Evolutionary conservation across 192 early-diverging fungal genomes (phyloP), one percentile per base, ranked within the genome.

Genomic region (Cladochytrium replicatum): DNA sequence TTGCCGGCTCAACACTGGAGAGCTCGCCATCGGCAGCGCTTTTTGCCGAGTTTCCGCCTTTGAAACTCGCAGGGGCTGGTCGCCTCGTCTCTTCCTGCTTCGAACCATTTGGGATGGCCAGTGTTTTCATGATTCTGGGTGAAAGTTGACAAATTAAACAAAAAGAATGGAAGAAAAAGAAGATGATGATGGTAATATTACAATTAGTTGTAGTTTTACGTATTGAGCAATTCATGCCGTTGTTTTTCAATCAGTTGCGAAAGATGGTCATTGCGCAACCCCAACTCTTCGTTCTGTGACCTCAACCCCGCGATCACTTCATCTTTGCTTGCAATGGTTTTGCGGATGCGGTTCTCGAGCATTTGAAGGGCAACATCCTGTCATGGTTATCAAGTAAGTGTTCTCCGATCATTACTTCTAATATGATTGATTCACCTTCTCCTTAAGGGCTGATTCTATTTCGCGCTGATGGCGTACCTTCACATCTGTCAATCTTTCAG

Each of bases 211-310:
- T n/a, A n/a, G n/a, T n/a, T n/a, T n/a, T n/a, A n/a, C n/a, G n/a
- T n/a, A n/a, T n/a, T n/a, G n/a, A 73, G 49, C 13, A 73, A 43
- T 41, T 74, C 70, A 46, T 54, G 59, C 25, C 76, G 42, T 51
- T 77, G 71, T 43, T 71, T 46, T 34, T 78, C 76, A 2, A 78
- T 67, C 22, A 75, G 50, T 29, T 43, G 17, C 37, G 70, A 67
- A 22, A 78, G 50, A 43, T 77, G 65, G 21, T 21, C 30, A 44
- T 62, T 69, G 9, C 50, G 13, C 8, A 64, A 50, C 4, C 31
- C 26, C 42, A 69, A 29, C 17, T 75, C 76, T 21, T 74, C 62
- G 13, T 57, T 39, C 39, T 77, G 63, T 0, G 44, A n/a, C 37
- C 56, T 49, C 24, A 78, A 46, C n/a, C 25, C 22, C n/a, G 23